Percentiles rank a stretch among this genome's conserved stretches.
Evolutionary conservation across 805 yeast genomes (phyloP).

Genomic region (Lachancea mirantina): DNA sequence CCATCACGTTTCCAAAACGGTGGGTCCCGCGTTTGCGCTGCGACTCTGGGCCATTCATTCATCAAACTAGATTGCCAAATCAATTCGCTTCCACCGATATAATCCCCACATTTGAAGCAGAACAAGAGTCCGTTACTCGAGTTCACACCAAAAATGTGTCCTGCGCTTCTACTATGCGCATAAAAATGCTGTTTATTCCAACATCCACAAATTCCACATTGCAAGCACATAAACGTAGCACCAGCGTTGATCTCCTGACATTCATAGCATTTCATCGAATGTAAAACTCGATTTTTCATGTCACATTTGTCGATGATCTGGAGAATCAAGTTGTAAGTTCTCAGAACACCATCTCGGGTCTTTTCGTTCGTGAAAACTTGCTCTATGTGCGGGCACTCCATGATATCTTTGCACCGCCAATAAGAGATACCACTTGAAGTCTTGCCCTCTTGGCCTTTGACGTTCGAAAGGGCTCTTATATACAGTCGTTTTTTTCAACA

Average conservation of each 20-base stretch:
- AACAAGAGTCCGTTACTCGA: slow-evolving; percentile 59
- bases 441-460: too few species aligned
- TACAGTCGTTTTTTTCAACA: too few species aligned
- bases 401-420: too few species aligned
- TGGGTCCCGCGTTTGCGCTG: slow-evolving; percentile 20
- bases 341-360: slow-evolving; percentile 23
- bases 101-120: slow-evolving; percentile 75
- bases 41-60: slow-evolving; percentile 25
- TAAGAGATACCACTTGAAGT: too few species aligned
- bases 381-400: slow-evolving; percentile 25
- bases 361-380: slow-evolving; percentile 29
- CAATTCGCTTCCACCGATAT: slow-evolving; percentile 53
- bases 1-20: slow-evolving; percentile 58
- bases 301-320: slow-evolving; percentile 19
- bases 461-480: too few species aligned
- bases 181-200: slow-evolving; percentile 42
- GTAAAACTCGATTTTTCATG: slow-evolving; percentile 14
- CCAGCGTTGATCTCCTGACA: slow-evolving; percentile 28
- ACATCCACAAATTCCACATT: slow-evolving; percentile 75
- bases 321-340: slow-evolving; percentile 24
- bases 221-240: slow-evolving; percentile 56
- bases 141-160: slow-evolving; percentile 62
- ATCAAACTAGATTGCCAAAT: slow-evolving; percentile 16
- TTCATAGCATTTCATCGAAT: slow-evolving; percentile 24
- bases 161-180: slow-evolving; percentile 39